A percentile compares a stretch with the other conserved stretches of the same genome.
Conservation (phyloP, 306 rosid species). For the Senna tora region DNA sequence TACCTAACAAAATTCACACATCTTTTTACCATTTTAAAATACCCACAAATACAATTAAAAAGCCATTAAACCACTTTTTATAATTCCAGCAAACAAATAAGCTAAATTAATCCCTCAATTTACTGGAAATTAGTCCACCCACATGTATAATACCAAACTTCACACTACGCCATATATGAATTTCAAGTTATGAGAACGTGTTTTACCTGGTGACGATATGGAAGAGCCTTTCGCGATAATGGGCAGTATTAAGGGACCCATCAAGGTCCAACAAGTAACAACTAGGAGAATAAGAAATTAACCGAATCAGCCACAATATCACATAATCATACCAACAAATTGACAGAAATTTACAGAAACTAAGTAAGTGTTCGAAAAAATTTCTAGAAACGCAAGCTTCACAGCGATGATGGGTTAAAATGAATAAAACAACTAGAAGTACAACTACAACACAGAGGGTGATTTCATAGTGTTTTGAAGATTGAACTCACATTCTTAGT, state of each 20-base stretch:
- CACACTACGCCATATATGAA: not conserved
- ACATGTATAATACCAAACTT: slow-evolving; percentile 2
- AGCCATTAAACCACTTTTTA: not conserved
- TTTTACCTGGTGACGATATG: slow-evolving; percentile 53
- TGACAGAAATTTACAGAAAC: not conserved
- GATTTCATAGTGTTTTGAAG: not conserved
- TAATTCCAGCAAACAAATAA: not conserved
- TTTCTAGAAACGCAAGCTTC: not conserved
- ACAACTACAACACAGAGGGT: not conserved
- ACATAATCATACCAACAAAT: not conserved
- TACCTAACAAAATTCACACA: not conserved
- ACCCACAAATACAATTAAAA: not conserved
- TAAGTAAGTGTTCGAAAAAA: not conserved
- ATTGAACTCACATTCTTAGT: not conserved
- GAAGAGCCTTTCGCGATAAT: slow-evolving; percentile 49
- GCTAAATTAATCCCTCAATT: not conserved
- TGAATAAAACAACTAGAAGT: too few relatives aligned
- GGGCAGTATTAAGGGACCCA: slow-evolving; percentile 62
- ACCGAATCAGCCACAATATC: slow-evolving; percentile 19
- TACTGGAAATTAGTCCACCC: not conserved
- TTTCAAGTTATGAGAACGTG: not conserved
- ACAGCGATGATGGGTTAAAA: not conserved
- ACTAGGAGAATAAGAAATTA: slow-evolving; percentile 31
- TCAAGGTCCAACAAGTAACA: slow-evolving; percentile 37
- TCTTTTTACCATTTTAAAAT: not conserved